Percentiles rank a stretch among this genome's conserved stretches.
Evolutionary conservation across 208 protist genomes (phyloP).

Genomic region (Jaenimonas drosophilae): DNA sequence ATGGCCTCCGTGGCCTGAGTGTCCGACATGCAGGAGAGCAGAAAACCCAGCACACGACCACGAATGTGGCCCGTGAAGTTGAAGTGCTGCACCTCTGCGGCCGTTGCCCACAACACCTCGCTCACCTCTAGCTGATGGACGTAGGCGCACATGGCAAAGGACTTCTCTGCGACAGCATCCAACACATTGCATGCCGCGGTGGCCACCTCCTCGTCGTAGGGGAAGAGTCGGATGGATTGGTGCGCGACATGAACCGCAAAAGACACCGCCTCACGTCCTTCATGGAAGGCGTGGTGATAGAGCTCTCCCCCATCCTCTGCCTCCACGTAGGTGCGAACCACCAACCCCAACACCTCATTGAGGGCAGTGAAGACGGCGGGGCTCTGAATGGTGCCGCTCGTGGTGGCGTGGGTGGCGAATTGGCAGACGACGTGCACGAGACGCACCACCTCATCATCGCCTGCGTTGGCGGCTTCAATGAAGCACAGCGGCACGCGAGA

Average conservation of each 20-base stretch:
- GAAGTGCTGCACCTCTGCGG: constrained; percentile 5
- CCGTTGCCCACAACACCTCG: constrained; percentile 1
- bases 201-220: constrained; percentile 46
- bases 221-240: constrained; percentile 14
- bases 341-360: constrained; percentile 32
- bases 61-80: constrained; percentile 21
- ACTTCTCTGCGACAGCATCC: constrained; percentile 34
- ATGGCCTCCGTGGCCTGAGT: neutral
- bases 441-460: constrained; percentile 11
- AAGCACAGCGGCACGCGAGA: constrained; percentile 69
- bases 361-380: constrained; percentile 51
- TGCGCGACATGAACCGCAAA: constrained; percentile 26
- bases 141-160: constrained; percentile 11
- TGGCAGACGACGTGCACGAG: constrained; percentile 12
- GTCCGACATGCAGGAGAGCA: constrained; percentile 15
- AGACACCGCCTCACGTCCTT: constrained; percentile 17
- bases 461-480: constrained; percentile 6
- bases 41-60: constrained; percentile 32
- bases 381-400: constrained; percentile 13
- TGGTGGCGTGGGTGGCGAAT: constrained; percentile 1
- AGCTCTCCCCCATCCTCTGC: constrained; percentile 9
- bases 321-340: constrained; percentile 50
- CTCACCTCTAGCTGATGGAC: too few relatives aligned
- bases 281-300: constrained; percentile 22
- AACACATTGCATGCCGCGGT: constrained; percentile 40